Percentiles rank a stretch among this genome's conserved stretches.
Evolutionary conservation across 2,329 filamentous ascomycete genomes (phyloP).

Genomic region (Cercospora sp.): DNA sequence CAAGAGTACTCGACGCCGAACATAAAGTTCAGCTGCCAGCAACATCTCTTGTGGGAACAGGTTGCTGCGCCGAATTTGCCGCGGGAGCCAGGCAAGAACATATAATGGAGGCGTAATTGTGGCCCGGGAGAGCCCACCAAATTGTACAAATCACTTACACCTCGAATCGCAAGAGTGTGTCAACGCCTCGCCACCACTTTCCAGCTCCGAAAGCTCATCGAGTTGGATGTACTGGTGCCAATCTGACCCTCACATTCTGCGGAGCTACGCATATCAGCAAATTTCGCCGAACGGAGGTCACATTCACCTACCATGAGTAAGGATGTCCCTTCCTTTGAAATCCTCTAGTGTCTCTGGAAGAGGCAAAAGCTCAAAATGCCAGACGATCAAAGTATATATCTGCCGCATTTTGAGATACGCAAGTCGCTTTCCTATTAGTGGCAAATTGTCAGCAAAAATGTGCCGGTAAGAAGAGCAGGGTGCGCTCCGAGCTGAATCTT

Average conservation of each 20-base stretch:
- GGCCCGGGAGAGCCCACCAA: not conserved
- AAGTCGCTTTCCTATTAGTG: slow-evolving; percentile 4
- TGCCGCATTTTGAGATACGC: slow-evolving; percentile 15
- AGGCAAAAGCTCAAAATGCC: slow-evolving; percentile 8
- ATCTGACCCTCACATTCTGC: not conserved
- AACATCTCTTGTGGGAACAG: slow-evolving; percentile 40
- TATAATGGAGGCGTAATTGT: not conserved
- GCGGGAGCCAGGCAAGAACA: slow-evolving; percentile 23
- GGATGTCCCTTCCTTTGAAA: slow-evolving; percentile 5
- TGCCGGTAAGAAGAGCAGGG: not conserved
- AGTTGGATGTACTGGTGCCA: not conserved
- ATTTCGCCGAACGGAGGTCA: not conserved
- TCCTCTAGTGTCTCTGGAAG: slow-evolving; percentile 1
- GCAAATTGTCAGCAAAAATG: not conserved
- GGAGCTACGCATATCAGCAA: not conserved
- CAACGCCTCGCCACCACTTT: not conserved
- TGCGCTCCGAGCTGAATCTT: not conserved
- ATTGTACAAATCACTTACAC: not conserved
- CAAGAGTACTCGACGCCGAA: slow-evolving; percentile 44
- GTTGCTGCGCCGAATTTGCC: slow-evolving; percentile 27
- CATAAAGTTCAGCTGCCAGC: slow-evolving; percentile 41
- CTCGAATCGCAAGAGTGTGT: not conserved
- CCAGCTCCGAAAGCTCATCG: not conserved
- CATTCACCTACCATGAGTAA: slow-evolving; percentile 5
- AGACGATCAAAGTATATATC: slow-evolving; percentile 11